A percentile compares a stretch with the other conserved stretches of the same genome.
phyloP scores from a whole-genome alignment of 768 basidiomycete genomes.

The Boletus subparvulus region DNA sequence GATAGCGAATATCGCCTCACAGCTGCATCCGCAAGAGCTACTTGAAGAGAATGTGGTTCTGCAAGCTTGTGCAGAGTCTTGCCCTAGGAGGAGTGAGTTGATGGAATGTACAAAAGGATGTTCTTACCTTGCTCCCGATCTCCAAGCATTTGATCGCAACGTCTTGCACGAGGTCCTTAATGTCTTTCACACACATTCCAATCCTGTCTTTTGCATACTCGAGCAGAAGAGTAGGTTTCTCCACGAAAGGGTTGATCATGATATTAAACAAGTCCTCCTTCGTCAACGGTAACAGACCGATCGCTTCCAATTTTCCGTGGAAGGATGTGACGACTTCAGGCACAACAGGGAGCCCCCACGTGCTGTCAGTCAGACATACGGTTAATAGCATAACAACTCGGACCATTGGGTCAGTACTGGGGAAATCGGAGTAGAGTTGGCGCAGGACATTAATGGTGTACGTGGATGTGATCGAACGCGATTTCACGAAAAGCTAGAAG shows the following conservation, averaged over 20 bases:
- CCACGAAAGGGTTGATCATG: constrained; percentile 68
- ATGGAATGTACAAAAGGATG: neutral
- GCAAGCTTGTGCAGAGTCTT: constrained; percentile 61
- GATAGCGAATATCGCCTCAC: constrained; percentile 50
- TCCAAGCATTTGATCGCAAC: constrained; percentile 59
- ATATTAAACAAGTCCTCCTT: constrained; percentile 59
- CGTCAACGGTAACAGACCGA: constrained; percentile 57
- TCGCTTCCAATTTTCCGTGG: constrained; percentile 51
- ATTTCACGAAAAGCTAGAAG: constrained; percentile 63
- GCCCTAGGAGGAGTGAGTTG: constrained; percentile 44
- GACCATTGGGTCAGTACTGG: constrained; percentile 55
- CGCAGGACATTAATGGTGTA: constrained; percentile 54
- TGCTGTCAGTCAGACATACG: constrained; percentile 47
- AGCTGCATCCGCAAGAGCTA: constrained; percentile 45
- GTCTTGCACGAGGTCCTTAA: constrained; percentile 53
- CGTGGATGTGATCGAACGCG: constrained; percentile 58
- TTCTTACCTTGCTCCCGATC: constrained; percentile 49
- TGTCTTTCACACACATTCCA: constrained; percentile 42
- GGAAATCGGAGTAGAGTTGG: constrained; percentile 66
- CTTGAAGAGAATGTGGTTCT: constrained; percentile 47
- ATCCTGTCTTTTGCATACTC: constrained; percentile 49
- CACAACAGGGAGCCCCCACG: constrained; percentile 28
- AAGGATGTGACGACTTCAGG: constrained; percentile 32
- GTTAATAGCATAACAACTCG: constrained; percentile 75
- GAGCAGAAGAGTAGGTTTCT: constrained; percentile 50